phyloP scores from a whole-genome alignment of 2,329 filamentous ascomycete species.

The Alternaria burnsii region DNA sequence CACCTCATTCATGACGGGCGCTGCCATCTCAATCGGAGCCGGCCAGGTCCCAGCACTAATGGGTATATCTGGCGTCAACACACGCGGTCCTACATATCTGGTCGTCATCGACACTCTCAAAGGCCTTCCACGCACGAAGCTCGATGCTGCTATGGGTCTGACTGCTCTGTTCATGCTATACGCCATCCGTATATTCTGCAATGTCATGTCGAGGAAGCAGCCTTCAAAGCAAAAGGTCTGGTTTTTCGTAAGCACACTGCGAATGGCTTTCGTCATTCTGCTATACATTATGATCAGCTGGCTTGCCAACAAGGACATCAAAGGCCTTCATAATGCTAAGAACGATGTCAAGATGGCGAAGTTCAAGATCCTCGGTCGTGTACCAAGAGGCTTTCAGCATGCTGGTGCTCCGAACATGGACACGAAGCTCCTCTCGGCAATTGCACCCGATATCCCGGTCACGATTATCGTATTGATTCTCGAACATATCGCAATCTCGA shows the following conservation, averaged over 20 bases:
- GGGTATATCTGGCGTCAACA: slow-evolving; percentile 79
- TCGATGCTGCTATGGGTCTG: slow-evolving; percentile 88
- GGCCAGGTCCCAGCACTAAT: slow-evolving; percentile 86
- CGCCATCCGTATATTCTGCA: slow-evolving; percentile 21
- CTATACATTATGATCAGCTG: slow-evolving; percentile 93
- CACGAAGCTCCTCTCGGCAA: slow-evolving; percentile 69
- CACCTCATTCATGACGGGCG: slow-evolving; percentile 97
- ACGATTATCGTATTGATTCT: slow-evolving; percentile 94
- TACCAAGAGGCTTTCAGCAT: slow-evolving; percentile 69
- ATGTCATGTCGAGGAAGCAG: slow-evolving; percentile 70
- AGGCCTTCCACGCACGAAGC: slow-evolving; percentile 69
- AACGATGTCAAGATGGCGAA: slow-evolving; percentile 61
- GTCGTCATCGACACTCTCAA: slow-evolving; percentile 89
- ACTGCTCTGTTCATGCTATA: slow-evolving; percentile 84
- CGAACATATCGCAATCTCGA: slow-evolving; percentile 96
- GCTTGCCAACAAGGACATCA: slow-evolving; percentile 72
- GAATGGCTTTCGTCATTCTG: slow-evolving; percentile 89
- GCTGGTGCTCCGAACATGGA: slow-evolving; percentile 77
- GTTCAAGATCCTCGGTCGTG: slow-evolving; percentile 68
- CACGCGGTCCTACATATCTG: slow-evolving; percentile 77
- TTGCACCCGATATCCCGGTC: slow-evolving; percentile 78
- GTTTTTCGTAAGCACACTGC: slow-evolving; percentile 91
- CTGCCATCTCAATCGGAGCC: slow-evolving; percentile 84
- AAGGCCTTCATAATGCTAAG: slow-evolving; percentile 54
- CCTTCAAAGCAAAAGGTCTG: slow-evolving; percentile 78